Percentiles rank a stretch among this genome's conserved stretches.
Evolutionary conservation across 208 protist genomes (phyloP).

Genomic region (Leishmania arabica): DNA sequence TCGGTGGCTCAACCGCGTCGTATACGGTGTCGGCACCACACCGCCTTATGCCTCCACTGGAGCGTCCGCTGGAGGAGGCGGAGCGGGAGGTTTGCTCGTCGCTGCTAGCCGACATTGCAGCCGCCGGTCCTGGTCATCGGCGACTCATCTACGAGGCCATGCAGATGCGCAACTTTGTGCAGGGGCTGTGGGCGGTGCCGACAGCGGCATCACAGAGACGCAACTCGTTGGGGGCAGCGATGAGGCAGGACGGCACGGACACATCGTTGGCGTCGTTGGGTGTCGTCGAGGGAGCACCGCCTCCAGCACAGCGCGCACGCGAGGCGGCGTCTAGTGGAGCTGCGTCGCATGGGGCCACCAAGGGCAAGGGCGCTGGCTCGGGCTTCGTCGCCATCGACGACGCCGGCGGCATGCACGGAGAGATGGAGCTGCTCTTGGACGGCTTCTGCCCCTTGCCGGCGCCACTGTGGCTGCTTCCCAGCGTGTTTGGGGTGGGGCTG

Average conservation of each 20-base stretch:
- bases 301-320: not conserved
- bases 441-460: slow-evolving; percentile 36
- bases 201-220: not conserved
- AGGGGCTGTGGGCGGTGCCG: slow-evolving; percentile 14
- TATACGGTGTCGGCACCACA: not conserved
- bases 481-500: slow-evolving; percentile 15
- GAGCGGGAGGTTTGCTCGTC: slow-evolving; percentile 17
- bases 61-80: not conserved
- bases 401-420: slow-evolving; percentile 12
- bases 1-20: not conserved
- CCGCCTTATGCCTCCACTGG: not conserved
- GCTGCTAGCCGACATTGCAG: slow-evolving; percentile 25
- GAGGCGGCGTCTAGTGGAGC: not conserved
- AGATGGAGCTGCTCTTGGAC: slow-evolving; percentile 30
- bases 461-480: slow-evolving; percentile 43
- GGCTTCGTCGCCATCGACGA: not conserved
- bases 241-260: not conserved
- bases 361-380: not conserved
- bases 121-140: slow-evolving; percentile 20
- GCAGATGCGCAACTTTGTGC: slow-evolving; percentile 28
- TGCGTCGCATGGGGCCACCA: not conserved
- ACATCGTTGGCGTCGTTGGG: not conserved
- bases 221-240: no score
- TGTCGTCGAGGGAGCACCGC: slow-evolving; percentile 1
- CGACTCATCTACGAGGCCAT: slow-evolving; percentile 27